Base-by-base conservation (phyloP, 768 basidiomycete species). In the Pholiota molesta region DNA sequence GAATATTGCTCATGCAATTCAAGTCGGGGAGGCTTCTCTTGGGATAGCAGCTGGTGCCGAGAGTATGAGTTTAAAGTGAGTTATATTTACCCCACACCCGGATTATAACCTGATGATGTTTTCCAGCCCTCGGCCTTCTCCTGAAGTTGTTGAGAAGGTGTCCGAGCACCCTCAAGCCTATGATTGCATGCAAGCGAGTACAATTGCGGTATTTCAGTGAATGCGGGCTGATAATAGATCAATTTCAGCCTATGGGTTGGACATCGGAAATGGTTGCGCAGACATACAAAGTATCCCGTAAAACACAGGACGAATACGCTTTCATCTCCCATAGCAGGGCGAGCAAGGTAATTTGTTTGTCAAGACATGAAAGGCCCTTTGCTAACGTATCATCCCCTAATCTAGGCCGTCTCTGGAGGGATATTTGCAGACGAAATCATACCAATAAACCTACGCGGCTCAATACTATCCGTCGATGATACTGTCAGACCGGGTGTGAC, bases 241-340 rank as follows among this genome's bases (percentile, higher is more conserved):
- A 8, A 33, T 40, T 28, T 19, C 63, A 94, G 90, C 90, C 92
- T 11, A 95, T 95, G 95, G 95, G 95, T 54, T 99, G 94, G 94
- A 95, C 94, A 1, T 92, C 92, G 5, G 94, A 95, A 74, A 88
- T 92, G 87, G 92, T 95, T 21, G 92, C 94, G n/a, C 74, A 88
- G 68, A 78, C 83, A 8, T 95, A 87, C 77, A 82, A 86, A n/a
- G 75, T 95, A 61, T 80, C 92, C 4, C 88, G 96, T 37, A 77
- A 87, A 70, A 88, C 83, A 67, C 96, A 98, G 74, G 97, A 99
- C 73, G 83, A 92, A 59, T 96, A 93, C 71, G 96, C 96, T 0
- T 81, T 93, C 56, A 86, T 92, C 56, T 96, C 94, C 8, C 95
- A 96, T 73, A 87, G 83, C 39, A 87, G 94, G 69, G 94, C 95